These are phyloP conservation scores for Vigna angularis DNA, from an alignment of 306 rosid species.

Conservation along the genomic window DNA sequence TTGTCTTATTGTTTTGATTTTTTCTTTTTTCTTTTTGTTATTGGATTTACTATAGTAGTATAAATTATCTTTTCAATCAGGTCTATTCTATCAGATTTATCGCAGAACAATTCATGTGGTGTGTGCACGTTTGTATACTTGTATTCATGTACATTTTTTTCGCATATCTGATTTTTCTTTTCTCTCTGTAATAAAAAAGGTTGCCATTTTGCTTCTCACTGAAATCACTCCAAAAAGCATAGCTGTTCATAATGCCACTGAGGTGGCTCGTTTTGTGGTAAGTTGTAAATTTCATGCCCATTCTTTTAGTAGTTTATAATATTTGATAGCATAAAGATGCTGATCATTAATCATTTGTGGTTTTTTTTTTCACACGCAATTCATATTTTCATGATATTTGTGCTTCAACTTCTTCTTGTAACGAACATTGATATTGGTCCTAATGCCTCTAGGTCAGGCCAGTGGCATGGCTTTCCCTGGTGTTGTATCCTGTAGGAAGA, in stretches of 20 bases:
- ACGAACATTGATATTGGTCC: constrained; percentile 42
- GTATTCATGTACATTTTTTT: background rate
- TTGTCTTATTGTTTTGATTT: background rate
- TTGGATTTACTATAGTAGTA: background rate
- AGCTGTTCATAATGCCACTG: constrained; percentile 97
- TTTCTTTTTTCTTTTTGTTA: background rate
- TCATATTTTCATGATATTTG: constrained; percentile 31
- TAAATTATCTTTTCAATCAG: constrained; percentile 21
- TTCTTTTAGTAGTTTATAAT: constrained; percentile 8
- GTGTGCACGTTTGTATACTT: constrained; percentile 24
- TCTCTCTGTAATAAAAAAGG: constrained; percentile 58
- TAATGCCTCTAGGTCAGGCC: constrained; percentile 89
- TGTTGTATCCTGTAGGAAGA: constrained; percentile 93
- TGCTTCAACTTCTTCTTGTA: constrained; percentile 35
- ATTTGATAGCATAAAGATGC: constrained; percentile 14
- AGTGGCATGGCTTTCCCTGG: constrained; percentile 98
- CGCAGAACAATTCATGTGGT: constrained; percentile 17
- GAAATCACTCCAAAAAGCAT: constrained; percentile 98
- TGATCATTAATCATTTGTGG: constrained; percentile 18
- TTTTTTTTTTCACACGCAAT: constrained; percentile 37
- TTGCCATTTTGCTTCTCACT: constrained; percentile 97
- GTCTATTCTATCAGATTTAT: constrained; percentile 29
- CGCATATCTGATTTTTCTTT: constrained; percentile 34
- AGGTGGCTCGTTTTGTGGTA: constrained; percentile 98
- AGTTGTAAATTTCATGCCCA: constrained; percentile 43